Conservation (phyloP, 176 grass and related monocot species). For the Juncus effusus region DNA sequence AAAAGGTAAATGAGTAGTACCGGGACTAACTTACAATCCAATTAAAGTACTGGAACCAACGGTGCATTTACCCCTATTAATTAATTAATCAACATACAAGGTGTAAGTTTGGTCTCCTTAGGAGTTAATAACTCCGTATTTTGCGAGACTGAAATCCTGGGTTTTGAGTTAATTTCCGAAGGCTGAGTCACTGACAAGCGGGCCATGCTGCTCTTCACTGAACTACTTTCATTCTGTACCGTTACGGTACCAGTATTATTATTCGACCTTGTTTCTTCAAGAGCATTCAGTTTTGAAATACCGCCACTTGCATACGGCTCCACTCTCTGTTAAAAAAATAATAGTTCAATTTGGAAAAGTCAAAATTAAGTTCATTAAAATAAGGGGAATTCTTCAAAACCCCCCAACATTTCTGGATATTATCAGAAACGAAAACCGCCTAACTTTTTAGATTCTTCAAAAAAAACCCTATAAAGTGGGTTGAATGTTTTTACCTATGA, state of each 20-base stretch:
- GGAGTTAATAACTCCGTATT: constrained; percentile 26
- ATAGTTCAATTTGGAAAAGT: background rate
- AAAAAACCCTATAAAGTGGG: no score
- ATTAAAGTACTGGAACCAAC: no score
- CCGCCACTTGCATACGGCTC: constrained; percentile 64
- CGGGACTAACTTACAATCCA: no score
- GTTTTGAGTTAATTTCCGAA: constrained; percentile 72
- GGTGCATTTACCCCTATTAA: no score
- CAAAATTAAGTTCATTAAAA: no score
- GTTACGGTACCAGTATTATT: constrained; percentile 41
- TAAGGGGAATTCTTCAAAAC: no score
- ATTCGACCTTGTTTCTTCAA: constrained; percentile 47
- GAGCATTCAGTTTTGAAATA: constrained; percentile 48
- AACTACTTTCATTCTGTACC: constrained; percentile 63
- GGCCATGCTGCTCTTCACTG: constrained; percentile 59
- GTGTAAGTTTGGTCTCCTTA: constrained; percentile 67
- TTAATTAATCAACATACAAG: constrained; percentile 43
- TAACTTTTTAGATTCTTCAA: no score
- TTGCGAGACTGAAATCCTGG: constrained; percentile 55
- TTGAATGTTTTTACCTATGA: no score
- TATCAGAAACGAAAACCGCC: no score
- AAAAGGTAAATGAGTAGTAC: no score
- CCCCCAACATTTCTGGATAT: no score
- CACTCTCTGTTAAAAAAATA: constrained; percentile 54
- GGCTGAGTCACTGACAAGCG: constrained; percentile 62